Percentiles rank a stretch among this genome's conserved stretches.
These are phyloP conservation scores for Sporothrix curviconia DNA, from an alignment of 2,329 filamentous ascomycete genomes.

Conservation along the genomic window DNA sequence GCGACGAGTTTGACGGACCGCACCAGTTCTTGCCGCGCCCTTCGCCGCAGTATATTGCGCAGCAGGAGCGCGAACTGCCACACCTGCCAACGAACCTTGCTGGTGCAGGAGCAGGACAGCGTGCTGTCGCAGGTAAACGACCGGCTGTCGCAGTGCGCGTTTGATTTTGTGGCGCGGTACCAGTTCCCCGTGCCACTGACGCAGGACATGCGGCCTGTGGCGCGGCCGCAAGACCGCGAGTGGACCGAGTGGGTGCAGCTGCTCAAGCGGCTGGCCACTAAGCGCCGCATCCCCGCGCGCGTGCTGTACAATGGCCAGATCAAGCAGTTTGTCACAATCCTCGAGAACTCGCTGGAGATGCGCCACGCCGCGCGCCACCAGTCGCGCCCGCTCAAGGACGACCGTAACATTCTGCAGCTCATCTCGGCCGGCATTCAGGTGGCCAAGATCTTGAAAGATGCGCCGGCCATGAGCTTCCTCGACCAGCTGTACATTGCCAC, in stretches of 20 bases:
- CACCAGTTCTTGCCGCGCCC: conserved; percentile 74
- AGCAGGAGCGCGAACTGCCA: conserved; percentile 73
- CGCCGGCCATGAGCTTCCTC: conserved; percentile 73
- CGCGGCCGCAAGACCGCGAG: conserved; percentile 68
- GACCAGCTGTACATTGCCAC: conserved; percentile 77
- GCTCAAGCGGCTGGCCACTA: conserved; percentile 77
- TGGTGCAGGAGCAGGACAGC: conserved; percentile 77
- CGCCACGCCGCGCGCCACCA: conserved; percentile 78
- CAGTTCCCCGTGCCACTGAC: conserved; percentile 83
- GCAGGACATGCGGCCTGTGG: conserved; percentile 71
- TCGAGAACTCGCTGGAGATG: conserved; percentile 87
- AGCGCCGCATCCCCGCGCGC: conserved; percentile 74
- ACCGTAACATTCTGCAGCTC: conserved; percentile 79
- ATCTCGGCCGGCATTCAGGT: conserved; percentile 84
- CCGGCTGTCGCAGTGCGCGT: conserved; percentile 75
- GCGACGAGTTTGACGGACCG: conserved; percentile 84
- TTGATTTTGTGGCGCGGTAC: conserved; percentile 85
- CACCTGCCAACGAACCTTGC: conserved; percentile 75
- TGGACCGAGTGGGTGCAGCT: conserved; percentile 93
- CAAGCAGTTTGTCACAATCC: conserved; percentile 80
- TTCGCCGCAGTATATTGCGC: conserved; percentile 61
- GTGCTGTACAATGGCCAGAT: conserved; percentile 86
- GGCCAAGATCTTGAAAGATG: conserved; percentile 79
- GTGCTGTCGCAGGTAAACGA: conserved; percentile 78
- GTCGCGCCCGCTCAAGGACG: conserved; percentile 76